Conservation (phyloP, 441 rosid species). For the Brassica hybrid region DNA sequence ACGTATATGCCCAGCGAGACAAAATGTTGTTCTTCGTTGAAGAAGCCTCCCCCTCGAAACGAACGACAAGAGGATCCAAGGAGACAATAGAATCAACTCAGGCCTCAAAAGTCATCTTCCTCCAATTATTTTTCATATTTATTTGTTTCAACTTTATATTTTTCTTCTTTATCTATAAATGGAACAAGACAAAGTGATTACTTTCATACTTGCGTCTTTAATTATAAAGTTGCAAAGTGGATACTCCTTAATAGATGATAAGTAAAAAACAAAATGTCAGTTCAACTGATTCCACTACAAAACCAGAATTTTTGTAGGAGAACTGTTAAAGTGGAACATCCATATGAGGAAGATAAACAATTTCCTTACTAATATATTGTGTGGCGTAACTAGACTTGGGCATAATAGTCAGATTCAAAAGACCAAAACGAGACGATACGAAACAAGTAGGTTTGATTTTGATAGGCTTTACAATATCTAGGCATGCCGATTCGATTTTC, state of each 20-base stretch:
- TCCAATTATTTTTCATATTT: conserved; percentile 26
- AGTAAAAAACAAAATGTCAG: neutral
- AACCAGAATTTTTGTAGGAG: neutral
- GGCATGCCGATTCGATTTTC: no score
- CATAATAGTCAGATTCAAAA: neutral
- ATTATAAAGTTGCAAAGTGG: conserved; percentile 13
- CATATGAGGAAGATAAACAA: neutral
- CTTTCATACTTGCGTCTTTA: conserved; percentile 21
- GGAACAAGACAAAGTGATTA: conserved; percentile 9
- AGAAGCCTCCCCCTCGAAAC: conserved; percentile 27
- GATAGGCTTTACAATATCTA: no score
- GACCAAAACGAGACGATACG: neutral
- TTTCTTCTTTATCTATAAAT: neutral
- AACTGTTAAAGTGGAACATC: neutral
- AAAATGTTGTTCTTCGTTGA: conserved; percentile 31
- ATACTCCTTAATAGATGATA: conserved; percentile 15
- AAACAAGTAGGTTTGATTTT: neutral
- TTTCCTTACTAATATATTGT: neutral
- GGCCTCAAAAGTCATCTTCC: conserved; percentile 37
- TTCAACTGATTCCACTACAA: neutral
- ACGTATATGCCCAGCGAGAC: conserved; percentile 17
- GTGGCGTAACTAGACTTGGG: neutral
- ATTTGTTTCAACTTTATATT: conserved; percentile 10
- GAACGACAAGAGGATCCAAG: conserved; percentile 42
- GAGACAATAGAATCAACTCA: conserved; percentile 39